Evolutionary conservation across 495 filamentous ascomycete genomes (phyloP), one percentile per base, ranked within the genome.

Genomic region (Neurospora africana): DNA sequence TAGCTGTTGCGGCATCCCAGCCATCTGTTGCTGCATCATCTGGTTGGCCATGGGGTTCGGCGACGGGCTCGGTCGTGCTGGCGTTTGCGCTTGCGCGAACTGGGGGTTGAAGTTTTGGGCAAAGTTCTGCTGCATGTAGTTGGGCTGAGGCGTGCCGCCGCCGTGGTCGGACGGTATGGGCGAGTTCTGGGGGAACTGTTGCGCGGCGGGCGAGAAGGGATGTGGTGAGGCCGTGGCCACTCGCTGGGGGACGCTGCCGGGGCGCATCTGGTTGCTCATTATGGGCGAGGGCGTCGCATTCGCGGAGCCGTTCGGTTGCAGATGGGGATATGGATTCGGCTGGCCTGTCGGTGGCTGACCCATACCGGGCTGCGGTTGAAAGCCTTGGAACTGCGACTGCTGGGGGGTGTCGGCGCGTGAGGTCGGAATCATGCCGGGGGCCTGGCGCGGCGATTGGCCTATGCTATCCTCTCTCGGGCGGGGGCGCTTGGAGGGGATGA

Each of bases 401-500:
- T 92, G 91, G 38, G 95, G 95, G 37, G 95, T 98, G 76, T 97
- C 94, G 75, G 95, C 94, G 80, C 94, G 93, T 81, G 95, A 97
- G 40, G 88, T 89, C 38, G 91, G 88, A 35, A 93, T 80, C 79
- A 90, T 90, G 30, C 89, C 90, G 19, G 92, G 89, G 44, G 89
- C 88, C 80, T 89, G 92, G 77, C 90, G 87, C 71, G 94, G 94
- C 38, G 94, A 97, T 83, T 91, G 90, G 70, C 87, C 88, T 74
- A 95, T 87, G 72, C 89, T 92, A 82, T 97, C 94, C 81, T 96
- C 93, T 75, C 88, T 83, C 36, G 93, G 92, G 71, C 94, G 88
- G 41, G 92, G 88, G 76, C 94, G 87, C 80, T 97, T 97, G 5
- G 94, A 92, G 70, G 94, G 94, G 72, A 97, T 88, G 79, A 97